phyloP scores from a whole-genome alignment of 73 alveolate genomes.

The Paramecium sonneborni region DNA sequence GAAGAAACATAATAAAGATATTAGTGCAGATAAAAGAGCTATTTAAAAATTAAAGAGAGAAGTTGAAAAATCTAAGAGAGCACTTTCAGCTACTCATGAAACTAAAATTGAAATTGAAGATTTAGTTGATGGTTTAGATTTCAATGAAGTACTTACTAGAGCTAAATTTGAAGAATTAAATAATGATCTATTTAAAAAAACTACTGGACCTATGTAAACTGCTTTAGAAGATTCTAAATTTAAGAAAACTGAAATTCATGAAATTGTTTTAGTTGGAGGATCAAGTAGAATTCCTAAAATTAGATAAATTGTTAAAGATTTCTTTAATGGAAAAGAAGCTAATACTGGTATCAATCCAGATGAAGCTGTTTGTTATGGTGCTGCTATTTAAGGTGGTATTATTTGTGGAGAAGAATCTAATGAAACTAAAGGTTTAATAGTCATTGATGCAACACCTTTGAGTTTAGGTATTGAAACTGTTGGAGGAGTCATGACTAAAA shows the following conservation, averaged over 20 bases:
- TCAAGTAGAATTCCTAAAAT: conserved; percentile 99
- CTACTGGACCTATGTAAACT: conserved; percentile 94
- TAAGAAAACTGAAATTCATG: conserved; percentile 75
- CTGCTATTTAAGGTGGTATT: conserved; percentile 99
- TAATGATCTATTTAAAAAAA: conserved; percentile 92
- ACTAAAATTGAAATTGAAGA: conserved; percentile 93
- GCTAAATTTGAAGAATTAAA: conserved; percentile 97
- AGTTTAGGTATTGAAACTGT: conserved; percentile 99
- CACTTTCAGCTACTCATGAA: conserved; percentile 93
- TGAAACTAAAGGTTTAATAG: conserved; percentile 87
- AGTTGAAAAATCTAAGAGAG: conserved; percentile 99
- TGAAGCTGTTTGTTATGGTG: conserved; percentile 99
- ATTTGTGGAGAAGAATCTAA: conserved; percentile 95
- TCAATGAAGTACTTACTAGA: conserved; percentile 95
- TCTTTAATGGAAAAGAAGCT: conserved; percentile 98
- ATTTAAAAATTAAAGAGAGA: conserved; percentile 95
- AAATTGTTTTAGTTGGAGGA: conserved; percentile 94
- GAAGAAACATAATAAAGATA: conserved; percentile 91
- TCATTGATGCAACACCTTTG: conserved; percentile 98
- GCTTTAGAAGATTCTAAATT: conserved; percentile 94
- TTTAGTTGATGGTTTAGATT: conserved; percentile 95
- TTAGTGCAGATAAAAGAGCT: conserved; percentile 87
- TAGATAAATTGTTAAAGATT: conserved; percentile 94
- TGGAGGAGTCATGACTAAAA: conserved; percentile 99
- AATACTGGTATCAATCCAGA: conserved; percentile 98